Base-by-base conservation (phyloP, 2,329 filamentous ascomycete genomes). In the Penicillium sp. region DNA sequence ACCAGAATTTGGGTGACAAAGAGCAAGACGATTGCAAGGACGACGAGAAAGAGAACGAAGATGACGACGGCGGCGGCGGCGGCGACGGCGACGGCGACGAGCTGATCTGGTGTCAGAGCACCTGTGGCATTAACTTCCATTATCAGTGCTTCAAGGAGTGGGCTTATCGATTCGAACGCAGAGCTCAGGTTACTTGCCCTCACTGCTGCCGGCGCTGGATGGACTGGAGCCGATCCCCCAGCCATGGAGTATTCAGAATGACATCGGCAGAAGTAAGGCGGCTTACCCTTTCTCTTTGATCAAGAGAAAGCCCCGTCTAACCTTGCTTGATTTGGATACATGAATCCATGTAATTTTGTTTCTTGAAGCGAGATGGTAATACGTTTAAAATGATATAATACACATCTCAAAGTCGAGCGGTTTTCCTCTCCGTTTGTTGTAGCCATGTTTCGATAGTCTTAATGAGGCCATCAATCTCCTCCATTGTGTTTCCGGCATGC, bases 401-500 rank as follows among this genome's bases (percentile, higher is more conserved):
- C 26, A 38, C 7, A 23, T 53, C 8, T 54, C 23, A 44, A 15
- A 68, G 31, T 23, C 63, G 61, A 21, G 66, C 63, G 7, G 47
- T 13, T 15, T 58, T 63, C 30, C 62, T 64, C 49, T 67, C 52
- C 7, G 29, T 62, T 11, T 58, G 56, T 15, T 65, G 59, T 44
- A 82, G 72, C 87, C 87, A 89, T 1, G 70, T 65, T 51, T 78
- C 76, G 8, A 89, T 81, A 0, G 76, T 78, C 7, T 64, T 71
- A 0, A 85, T 78, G 23, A 91, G 71, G 0, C 78, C 80, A 5
- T 88, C 81, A 0, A 91, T 79, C 61, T 91, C 81, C 5, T 79
- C 76, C 7, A 77, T 62, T 0, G 85, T 88, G 64, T 91, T 92
- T 0, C 84, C 86, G 0, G 88, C 86, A 74, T 92, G 90, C 2